A percentile compares a stretch with the other conserved stretches of the same genome.
phyloP scores from a whole-genome alignment of 2,329 filamentous ascomycete genomes.

The Diatrype stigma region DNA sequence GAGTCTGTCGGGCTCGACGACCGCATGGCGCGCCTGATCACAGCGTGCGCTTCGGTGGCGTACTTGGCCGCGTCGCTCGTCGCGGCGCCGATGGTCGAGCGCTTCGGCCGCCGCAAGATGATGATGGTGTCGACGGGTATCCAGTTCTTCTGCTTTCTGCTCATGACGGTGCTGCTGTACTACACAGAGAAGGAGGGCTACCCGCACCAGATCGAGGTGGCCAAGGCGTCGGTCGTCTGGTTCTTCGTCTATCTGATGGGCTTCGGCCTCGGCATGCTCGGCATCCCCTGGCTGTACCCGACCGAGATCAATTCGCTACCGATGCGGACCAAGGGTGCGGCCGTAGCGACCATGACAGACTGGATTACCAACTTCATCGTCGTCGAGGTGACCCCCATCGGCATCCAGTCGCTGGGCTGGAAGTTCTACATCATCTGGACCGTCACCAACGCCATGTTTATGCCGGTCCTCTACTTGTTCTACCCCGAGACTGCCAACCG shows the following conservation, averaged over 20 bases:
- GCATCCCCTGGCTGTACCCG: constrained; percentile 38
- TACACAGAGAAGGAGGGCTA: constrained; percentile 18
- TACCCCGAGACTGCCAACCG: constrained; percentile 37
- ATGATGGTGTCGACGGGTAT: constrained; percentile 26
- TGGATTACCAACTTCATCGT: constrained; percentile 32
- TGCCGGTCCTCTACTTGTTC: constrained; percentile 41
- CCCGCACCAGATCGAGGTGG: constrained; percentile 14
- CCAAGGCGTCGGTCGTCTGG: constrained; percentile 25
- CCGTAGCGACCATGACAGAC: constrained; percentile 31
- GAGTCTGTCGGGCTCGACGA: constrained; percentile 45
- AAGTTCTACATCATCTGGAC: constrained; percentile 49
- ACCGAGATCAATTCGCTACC: constrained; percentile 37
- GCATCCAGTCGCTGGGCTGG: constrained; percentile 39
- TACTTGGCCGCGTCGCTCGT: constrained; percentile 21
- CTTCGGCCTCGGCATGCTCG: constrained; percentile 29
- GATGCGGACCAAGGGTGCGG: constrained; percentile 36
- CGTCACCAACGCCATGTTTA: constrained; percentile 36
- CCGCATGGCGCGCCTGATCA: constrained; percentile 45
- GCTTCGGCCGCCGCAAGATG: constrained; percentile 23
- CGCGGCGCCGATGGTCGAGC: constrained; percentile 26
- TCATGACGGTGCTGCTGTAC: constrained; percentile 23
- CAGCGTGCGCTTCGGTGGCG: constrained; percentile 38
- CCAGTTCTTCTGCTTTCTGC: constrained; percentile 24
- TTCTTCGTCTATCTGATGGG: constrained; percentile 28
- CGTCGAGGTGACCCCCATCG: constrained; percentile 26